Evolutionary conservation across 345 rosid genomes (phyloP).

Genomic region (Noccaea bulbosa): DNA sequence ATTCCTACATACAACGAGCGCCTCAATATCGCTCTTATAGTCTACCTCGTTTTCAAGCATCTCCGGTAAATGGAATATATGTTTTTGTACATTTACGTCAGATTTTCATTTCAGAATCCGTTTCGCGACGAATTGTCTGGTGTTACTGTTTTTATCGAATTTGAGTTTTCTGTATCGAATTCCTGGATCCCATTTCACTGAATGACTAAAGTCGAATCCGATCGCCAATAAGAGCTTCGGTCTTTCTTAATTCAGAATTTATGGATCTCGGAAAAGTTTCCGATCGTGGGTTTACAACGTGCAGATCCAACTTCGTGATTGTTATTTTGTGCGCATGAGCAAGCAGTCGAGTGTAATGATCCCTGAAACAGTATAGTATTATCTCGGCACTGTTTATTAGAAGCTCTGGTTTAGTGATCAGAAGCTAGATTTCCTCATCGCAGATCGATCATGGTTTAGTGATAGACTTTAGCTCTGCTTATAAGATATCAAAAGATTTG

Average conservation of each 20-base stretch:
- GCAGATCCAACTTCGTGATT: constrained; percentile 21
- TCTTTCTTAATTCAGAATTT: not conserved
- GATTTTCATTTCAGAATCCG: not conserved
- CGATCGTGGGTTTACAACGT: constrained; percentile 8
- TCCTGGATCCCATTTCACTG: constrained; percentile 23
- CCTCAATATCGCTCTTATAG: constrained; percentile 82
- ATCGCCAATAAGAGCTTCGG: not conserved
- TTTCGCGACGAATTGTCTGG: not conserved
- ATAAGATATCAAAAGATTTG: not conserved
- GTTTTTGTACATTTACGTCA: not conserved
- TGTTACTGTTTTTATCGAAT: not conserved
- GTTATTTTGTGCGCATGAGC: constrained; percentile 29
- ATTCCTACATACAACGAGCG: constrained; percentile 97
- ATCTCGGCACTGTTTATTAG: not conserved
- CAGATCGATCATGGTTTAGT: not conserved
- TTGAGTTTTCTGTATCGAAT: constrained; percentile 20
- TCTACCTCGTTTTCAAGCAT: constrained; percentile 93
- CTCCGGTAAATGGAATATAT: constrained; percentile 53
- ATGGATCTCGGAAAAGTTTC: constrained; percentile 23
- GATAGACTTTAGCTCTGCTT: not conserved
- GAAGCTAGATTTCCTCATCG: constrained; percentile 11
- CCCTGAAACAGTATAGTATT: constrained; percentile 5
- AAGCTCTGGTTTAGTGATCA: constrained; percentile 1
- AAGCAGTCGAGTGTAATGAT: not conserved
- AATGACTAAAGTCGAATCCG: constrained; percentile 18